Conservation (phyloP, 805 yeast species). For the Vanderwaltozyma verrucispora region DNA sequence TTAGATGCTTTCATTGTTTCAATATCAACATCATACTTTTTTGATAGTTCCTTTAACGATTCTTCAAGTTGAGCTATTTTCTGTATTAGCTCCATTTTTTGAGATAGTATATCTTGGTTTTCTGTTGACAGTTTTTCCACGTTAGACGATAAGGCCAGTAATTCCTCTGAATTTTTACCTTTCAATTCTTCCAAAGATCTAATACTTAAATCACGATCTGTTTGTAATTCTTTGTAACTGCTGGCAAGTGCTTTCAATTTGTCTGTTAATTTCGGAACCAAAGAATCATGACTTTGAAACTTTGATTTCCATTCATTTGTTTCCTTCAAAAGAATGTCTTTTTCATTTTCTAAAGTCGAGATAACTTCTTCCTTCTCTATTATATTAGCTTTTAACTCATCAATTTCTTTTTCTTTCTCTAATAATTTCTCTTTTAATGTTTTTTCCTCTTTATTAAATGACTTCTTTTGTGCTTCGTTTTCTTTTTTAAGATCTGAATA, state of each 20-base stretch:
- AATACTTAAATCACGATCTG: slow-evolving; percentile 16
- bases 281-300: slow-evolving; percentile 24
- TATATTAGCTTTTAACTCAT: slow-evolving; percentile 8
- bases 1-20: background rate
- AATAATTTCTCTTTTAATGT: background rate
- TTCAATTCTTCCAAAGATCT: slow-evolving; percentile 6
- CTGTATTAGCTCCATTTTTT: slow-evolving; percentile 2
- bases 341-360: slow-evolving; percentile 3
- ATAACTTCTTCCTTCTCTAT: slow-evolving; percentile 13
- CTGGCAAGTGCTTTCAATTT: slow-evolving; percentile 36
- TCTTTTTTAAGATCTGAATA: slow-evolving; percentile 37
- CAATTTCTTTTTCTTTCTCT: background rate
- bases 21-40: background rate
- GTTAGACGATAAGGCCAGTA: slow-evolving; percentile 6
- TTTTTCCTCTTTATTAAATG: background rate
- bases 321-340: slow-evolving; percentile 13
- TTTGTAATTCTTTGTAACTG: slow-evolving; percentile 21
- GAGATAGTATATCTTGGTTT: slow-evolving; percentile 3
- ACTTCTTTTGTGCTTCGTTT: slow-evolving; percentile 25
- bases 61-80: slow-evolving; percentile 2
- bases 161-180: slow-evolving; percentile 7
- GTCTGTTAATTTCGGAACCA: slow-evolving; percentile 35
- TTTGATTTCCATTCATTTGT: slow-evolving; percentile 17
- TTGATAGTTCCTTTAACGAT: background rate
- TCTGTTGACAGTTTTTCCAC: slow-evolving; percentile 6